These are phyloP conservation scores for Phytophthora uliginosa DNA, from an alignment of 352 stramenopile genomes.

Conservation along the genomic window DNA sequence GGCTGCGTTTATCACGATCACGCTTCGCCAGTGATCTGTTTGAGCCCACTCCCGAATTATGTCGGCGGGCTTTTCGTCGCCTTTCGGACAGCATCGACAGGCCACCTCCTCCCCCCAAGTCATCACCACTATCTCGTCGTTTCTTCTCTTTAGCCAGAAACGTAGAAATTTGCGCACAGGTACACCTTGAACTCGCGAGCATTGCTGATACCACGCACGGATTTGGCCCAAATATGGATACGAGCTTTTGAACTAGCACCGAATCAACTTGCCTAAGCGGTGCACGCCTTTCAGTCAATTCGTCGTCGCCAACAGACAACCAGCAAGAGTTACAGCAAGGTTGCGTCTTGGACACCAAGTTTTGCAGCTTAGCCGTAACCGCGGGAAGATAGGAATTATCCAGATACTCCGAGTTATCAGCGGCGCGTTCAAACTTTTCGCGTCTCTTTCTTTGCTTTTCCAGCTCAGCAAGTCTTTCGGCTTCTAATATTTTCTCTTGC, in stretches of 20 bases:
- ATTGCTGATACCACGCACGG: slow-evolving; percentile 57
- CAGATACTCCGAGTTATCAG: slow-evolving; percentile 76
- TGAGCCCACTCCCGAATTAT: slow-evolving; percentile 12
- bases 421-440: slow-evolving; percentile 49
- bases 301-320: slow-evolving; percentile 22
- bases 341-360: slow-evolving; percentile 27
- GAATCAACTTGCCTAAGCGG: slow-evolving; percentile 42
- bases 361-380: slow-evolving; percentile 38
- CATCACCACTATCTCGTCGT: slow-evolving; percentile 37
- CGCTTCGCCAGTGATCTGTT: slow-evolving; percentile 43
- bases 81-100: slow-evolving; percentile 18
- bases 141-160: slow-evolving; percentile 43
- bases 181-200: slow-evolving; percentile 44
- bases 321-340: slow-evolving; percentile 57
- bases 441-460: slow-evolving; percentile 49
- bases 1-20: slow-evolving; percentile 47
- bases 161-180: slow-evolving; percentile 40
- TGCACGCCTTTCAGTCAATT: background rate
- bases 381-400: slow-evolving; percentile 67
- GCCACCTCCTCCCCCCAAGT: slow-evolving; percentile 12
- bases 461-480: slow-evolving; percentile 48
- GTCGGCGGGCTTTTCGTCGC: slow-evolving; percentile 23
- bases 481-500: slow-evolving; percentile 73
- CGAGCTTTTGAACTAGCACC: slow-evolving; percentile 66
- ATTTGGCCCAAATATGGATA: slow-evolving; percentile 47